phyloP scores from a whole-genome alignment of 1,284 basidiomycete genomes.

The Boletellus sp. region DNA sequence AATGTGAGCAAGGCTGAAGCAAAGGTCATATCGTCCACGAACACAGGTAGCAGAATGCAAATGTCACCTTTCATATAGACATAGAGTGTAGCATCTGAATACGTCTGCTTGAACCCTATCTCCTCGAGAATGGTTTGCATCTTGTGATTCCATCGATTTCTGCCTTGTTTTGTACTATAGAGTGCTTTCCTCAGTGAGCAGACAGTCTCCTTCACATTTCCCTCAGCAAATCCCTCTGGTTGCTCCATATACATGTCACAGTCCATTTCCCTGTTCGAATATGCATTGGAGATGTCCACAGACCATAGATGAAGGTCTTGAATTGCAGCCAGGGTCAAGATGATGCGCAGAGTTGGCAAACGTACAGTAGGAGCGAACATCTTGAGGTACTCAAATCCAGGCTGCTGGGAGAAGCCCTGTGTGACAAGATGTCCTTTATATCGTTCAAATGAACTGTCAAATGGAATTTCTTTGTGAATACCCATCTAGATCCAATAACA shows the following conservation, averaged over 20 bases:
- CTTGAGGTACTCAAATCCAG: constrained; percentile 41
- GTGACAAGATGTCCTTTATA: constrained; percentile 19
- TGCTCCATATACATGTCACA: not conserved
- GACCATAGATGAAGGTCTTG: not conserved
- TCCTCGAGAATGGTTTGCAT: constrained; percentile 9
- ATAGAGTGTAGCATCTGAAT: no score
- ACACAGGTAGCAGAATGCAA: no score
- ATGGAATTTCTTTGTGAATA: no score
- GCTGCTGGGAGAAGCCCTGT: constrained; percentile 29
- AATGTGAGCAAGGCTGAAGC: no score
- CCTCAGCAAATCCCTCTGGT: not conserved
- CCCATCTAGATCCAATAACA: no score
- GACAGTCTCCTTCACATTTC: constrained; percentile 9
- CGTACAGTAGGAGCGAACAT: constrained; percentile 38
- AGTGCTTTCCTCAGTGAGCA: constrained; percentile 27
- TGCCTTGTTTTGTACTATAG: constrained; percentile 35
- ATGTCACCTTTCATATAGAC: no score
- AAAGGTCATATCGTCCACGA: no score
- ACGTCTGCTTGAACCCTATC: constrained; percentile 23
- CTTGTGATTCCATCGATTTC: constrained; percentile 13
- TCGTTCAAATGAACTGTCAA: not conserved
- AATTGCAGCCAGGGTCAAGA: constrained; percentile 28
- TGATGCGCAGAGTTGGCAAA: constrained; percentile 29
- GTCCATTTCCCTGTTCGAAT: constrained; percentile 19
- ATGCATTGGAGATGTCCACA: constrained; percentile 29